Percentiles rank a stretch among this genome's conserved stretches.
Conservation (phyloP, 768 basidiomycete genomes). For the Chalciporus chontae region DNA sequence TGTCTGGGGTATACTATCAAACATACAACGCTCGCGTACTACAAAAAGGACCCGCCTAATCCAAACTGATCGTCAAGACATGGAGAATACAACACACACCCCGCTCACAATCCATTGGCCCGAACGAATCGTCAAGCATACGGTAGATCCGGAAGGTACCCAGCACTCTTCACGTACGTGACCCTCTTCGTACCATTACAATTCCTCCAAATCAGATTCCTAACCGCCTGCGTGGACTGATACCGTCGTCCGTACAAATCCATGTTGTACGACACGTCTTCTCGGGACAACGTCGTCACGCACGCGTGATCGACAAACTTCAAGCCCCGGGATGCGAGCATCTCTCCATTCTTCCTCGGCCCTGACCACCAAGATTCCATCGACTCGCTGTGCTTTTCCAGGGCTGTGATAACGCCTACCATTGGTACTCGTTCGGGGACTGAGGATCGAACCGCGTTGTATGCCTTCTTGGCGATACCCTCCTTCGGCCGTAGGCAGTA, state of each 20-base stretch:
- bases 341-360: slow-evolving; percentile 28
- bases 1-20: slow-evolving; percentile 21
- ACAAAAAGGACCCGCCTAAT: slow-evolving; percentile 17
- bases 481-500: slow-evolving; percentile 29
- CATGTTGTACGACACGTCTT: slow-evolving; percentile 32
- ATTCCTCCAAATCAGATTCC: slow-evolving; percentile 27
- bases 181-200: slow-evolving; percentile 28
- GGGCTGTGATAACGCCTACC: slow-evolving; percentile 35
- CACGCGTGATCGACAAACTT: slow-evolving; percentile 40
- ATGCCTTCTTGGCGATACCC: slow-evolving; percentile 26
- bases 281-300: slow-evolving; percentile 35
- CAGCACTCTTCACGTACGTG: slow-evolving; percentile 29
- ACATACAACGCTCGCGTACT: slow-evolving; percentile 14
- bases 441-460: slow-evolving; percentile 24
- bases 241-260: slow-evolving; percentile 32
- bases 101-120: too few species aligned
- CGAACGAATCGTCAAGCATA: slow-evolving; percentile 8
- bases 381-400: slow-evolving; percentile 32
- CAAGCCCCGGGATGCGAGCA: slow-evolving; percentile 33
- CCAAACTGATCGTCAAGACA: slow-evolving; percentile 1
- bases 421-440: slow-evolving; percentile 35
- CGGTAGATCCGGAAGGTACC: slow-evolving; percentile 26
- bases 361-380: slow-evolving; percentile 36
- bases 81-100: neutral
- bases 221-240: slow-evolving; percentile 23